A percentile compares a stretch with the other conserved stretches of the same genome.
These are phyloP conservation scores for Globisporangium carolinianum DNA, from an alignment of 352 stramenopile species.

Conservation along the genomic window DNA sequence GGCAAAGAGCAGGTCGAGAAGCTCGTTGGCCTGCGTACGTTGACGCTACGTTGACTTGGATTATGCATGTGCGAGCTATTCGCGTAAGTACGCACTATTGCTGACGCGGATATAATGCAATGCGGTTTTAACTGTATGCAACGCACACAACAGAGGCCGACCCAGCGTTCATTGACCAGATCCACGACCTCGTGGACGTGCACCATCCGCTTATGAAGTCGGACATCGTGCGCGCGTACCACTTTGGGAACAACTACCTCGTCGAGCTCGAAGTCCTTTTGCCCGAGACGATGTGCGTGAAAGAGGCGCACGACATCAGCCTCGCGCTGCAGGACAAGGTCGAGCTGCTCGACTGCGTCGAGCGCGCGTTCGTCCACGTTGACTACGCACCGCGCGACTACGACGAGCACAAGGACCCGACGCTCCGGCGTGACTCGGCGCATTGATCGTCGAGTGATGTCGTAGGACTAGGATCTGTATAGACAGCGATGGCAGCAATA, in stretches of 20 bases:
- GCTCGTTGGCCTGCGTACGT: slow-evolving; percentile 82
- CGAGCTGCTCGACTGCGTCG: slow-evolving; percentile 92
- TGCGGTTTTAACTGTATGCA: slow-evolving; percentile 1
- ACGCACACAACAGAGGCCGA: slow-evolving; percentile 56
- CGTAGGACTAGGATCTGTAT: too few relatives aligned
- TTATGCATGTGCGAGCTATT: too few relatives aligned
- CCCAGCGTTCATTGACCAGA: slow-evolving; percentile 91
- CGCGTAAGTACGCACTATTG: background rate
- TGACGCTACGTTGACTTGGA: too few relatives aligned
- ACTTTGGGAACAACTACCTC: slow-evolving; percentile 96
- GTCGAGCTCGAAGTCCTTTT: slow-evolving; percentile 82
- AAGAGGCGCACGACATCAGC: slow-evolving; percentile 94
- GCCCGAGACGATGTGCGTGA: slow-evolving; percentile 87
- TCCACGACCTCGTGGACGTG: slow-evolving; percentile 81
- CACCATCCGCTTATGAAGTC: slow-evolving; percentile 87
- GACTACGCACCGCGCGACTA: slow-evolving; percentile 91
- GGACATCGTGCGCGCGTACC: slow-evolving; percentile 93
- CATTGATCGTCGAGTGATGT: too few relatives aligned
- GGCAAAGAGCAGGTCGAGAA: slow-evolving; percentile 94
- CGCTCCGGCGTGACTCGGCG: slow-evolving; percentile 28
- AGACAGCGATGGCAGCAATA: too few relatives aligned
- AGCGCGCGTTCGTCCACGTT: slow-evolving; percentile 97
- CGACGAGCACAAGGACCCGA: slow-evolving; percentile 87
- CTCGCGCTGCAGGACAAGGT: slow-evolving; percentile 96
- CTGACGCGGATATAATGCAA: background rate